phyloP scores from a whole-genome alignment of 2,329 filamentous ascomycete species.

The Fusarium sp. region DNA sequence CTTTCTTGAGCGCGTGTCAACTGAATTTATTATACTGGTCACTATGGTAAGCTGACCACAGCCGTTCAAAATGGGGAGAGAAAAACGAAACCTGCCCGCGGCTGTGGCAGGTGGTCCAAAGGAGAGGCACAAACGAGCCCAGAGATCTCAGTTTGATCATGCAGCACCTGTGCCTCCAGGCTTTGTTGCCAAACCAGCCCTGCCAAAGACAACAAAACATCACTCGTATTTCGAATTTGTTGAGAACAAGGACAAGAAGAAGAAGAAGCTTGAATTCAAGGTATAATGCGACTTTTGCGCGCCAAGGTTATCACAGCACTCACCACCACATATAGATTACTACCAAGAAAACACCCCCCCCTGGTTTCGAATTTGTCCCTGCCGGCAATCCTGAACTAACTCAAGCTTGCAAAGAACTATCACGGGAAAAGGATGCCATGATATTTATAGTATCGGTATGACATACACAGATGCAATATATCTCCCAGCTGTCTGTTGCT shows the following conservation, averaged over 20 bases:
- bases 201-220: slow-evolving; percentile 65
- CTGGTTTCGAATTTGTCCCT: slow-evolving; percentile 73
- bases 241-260: slow-evolving; percentile 73
- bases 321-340: slow-evolving; percentile 62
- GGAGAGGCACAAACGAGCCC: slow-evolving; percentile 53
- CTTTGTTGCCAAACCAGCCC: slow-evolving; percentile 56
- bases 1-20: slow-evolving; percentile 35
- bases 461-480: slow-evolving; percentile 2
- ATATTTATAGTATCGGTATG: slow-evolving; percentile 76
- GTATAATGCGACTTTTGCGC: slow-evolving; percentile 57
- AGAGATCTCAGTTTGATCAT: slow-evolving; percentile 52
- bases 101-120: slow-evolving; percentile 52
- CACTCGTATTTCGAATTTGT: slow-evolving; percentile 74
- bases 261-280: slow-evolving; percentile 73
- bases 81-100: slow-evolving; percentile 53
- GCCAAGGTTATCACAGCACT: slow-evolving; percentile 46
- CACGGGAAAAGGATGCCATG: slow-evolving; percentile 71
- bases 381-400: slow-evolving; percentile 73
- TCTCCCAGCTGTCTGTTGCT: slow-evolving; percentile 8
- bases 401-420: slow-evolving; percentile 73
- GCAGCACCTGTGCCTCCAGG: slow-evolving; percentile 52
- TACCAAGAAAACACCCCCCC: slow-evolving; percentile 64
- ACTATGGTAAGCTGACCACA: slow-evolving; percentile 50
- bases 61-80: slow-evolving; percentile 53
- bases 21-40: slow-evolving; percentile 32